Evolutionary conservation across 495 filamentous ascomycete species (phyloP).

Genomic region (Lophium mytilinum): DNA sequence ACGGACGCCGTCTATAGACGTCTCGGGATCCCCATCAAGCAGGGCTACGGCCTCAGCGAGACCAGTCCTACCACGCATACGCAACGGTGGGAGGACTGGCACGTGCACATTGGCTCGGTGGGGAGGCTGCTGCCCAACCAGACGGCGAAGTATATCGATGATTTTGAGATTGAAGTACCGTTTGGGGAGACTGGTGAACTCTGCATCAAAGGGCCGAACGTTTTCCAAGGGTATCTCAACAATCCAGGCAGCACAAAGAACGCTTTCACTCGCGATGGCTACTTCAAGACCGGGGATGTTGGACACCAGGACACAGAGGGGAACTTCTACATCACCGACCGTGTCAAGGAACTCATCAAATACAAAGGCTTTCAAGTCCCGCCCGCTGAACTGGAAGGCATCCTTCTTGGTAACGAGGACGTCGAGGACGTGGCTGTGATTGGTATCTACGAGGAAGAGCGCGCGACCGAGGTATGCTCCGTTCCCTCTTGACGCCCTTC

Average conservation of each 20-base stretch:
- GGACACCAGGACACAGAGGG: conserved; percentile 52
- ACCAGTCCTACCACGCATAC: conserved; percentile 50
- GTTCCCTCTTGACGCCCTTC: no score
- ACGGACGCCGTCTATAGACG: conserved; percentile 71
- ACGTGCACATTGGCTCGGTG: conserved; percentile 65
- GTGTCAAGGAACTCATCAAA: conserved; percentile 48
- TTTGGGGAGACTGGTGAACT: conserved; percentile 41
- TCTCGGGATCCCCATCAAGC: conserved; percentile 54
- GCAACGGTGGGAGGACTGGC: conserved; percentile 70
- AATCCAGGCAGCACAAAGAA: conserved; percentile 54
- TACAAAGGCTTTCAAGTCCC: conserved; percentile 44
- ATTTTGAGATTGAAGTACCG: conserved; percentile 32
- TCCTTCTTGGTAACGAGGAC: conserved; percentile 24
- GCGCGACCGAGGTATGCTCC: conserved; percentile 30
- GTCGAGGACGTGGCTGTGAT: conserved; percentile 36
- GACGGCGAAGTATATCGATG: conserved; percentile 66
- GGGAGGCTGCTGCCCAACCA: conserved; percentile 74
- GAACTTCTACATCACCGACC: conserved; percentile 45
- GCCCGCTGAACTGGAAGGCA: conserved; percentile 35
- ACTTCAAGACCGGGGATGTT: conserved; percentile 77
- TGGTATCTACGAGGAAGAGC: conserved; percentile 29
- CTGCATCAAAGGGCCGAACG: conserved; percentile 67
- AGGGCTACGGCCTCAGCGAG: conserved; percentile 45
- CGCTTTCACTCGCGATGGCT: conserved; percentile 63
- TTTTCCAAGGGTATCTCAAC: conserved; percentile 76